Evolutionary conservation across 2,329 filamentous ascomycete genomes (phyloP), one percentile per base, ranked within the genome.

Genomic region (Neurospora crassa): DNA sequence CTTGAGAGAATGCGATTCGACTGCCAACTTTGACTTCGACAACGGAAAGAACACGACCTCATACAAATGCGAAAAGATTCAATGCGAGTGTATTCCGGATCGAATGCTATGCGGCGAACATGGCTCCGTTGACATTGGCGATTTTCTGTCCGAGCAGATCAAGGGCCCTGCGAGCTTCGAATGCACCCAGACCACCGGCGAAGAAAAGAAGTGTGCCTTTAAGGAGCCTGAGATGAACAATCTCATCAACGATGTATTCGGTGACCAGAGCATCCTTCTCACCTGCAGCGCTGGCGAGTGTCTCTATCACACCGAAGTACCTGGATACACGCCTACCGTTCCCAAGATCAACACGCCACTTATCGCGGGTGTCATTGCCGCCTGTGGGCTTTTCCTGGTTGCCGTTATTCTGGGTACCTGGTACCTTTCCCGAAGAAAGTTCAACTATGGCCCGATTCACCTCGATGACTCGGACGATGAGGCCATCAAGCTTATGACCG

Each of bases 331-430:
- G 75, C 88, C 91, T 24, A 94, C 95, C 0, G 87, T 97, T 72
- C 97, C 97, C 83, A 91, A 91, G 79, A 98, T 99, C 82, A 99
- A 99, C 80, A 98, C 95, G 0, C 96, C 95, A 3, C 86, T 99
- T 68, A 99, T 99, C 76, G 95, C 96, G 12, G 91, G 92, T 16
- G 92, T 97, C 67, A 98, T 99, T 77, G 94, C 94, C 34, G 91
- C 89, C 7, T 92, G 90, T 77, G 91, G 92, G 0, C 85, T 99
- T 0, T 97, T 97, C 78, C 85, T 99, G 14, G 93, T 97, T n/a
- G 92, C 89, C 1, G 88, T 95, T 69, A 92, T 97, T 68, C 82
- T 98, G 18, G 78, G 89, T 1, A 89, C 94, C 24, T 99, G 94
- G 94, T 97, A 96, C 79, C 83, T 97, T 6, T 93, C 94, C 8